Base-by-base conservation (phyloP, 805 yeast species). In the Yamadazyma sp. region DNA sequence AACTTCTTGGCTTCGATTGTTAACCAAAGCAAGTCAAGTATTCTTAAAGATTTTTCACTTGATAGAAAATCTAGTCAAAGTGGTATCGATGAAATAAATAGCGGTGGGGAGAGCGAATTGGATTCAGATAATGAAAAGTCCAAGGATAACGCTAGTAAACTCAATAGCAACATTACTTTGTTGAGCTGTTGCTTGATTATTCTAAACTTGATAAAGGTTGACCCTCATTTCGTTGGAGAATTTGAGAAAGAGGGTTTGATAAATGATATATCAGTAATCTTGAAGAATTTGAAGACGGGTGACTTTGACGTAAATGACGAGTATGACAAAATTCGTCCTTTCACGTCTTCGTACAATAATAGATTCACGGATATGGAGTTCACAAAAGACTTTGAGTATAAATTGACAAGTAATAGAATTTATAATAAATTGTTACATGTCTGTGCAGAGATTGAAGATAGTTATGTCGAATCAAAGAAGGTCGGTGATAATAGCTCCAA, bases 161-260 rank as follows among this genome's bases (percentile, higher is more conserved):
- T 52, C 6, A 62, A 60, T 31, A 53, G 69, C 0, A 67, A 65
- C 39, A 50, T 70, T 5, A 53, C 78, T 11, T 56, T 81, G 2
- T 58, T 73, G 26, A 78, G 79, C 5, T 67, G 82, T 0, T 29
- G 36, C 21, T 27, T 44, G 25, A 36, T 38, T n/a, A 36, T 36
- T 10, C 21, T 38, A 5, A 40, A 44, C 19, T 33, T 44, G 30
- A 27, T 44, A 8, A 38, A 30, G 21, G 17, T 33, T 3, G 38
- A 36, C 5, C 39, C 40, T 3, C 5, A 16, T 9, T 79, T 74
- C 37, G 49, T 78, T 5, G 48, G 53, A 0, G 68, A 64, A 7
- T 75, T 86, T 42, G 82, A 75, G 47, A 71, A 84, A 36, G 94
- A 86, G 48, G 96, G 96, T 0, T 56, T 83, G n/a, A 52, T 81